These are phyloP conservation scores for Circinella umbellata DNA, from an alignment of 371 early-diverging fungal species.

Conservation along the genomic window DNA sequence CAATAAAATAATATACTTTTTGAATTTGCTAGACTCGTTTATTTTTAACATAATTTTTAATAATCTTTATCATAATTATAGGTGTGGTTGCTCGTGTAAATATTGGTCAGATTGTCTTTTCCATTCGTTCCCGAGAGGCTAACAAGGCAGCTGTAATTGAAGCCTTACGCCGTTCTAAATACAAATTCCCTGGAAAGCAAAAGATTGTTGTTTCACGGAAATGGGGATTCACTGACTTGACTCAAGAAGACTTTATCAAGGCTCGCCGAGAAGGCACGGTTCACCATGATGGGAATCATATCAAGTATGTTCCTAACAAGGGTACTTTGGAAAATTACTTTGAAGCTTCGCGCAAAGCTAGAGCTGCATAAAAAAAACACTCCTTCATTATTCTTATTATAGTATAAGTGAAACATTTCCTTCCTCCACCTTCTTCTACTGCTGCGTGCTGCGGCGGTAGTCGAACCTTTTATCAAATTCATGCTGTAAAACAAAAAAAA, in stretches of 20 bases:
- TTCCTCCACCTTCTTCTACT: too few species aligned
- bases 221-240: conserved; percentile 99
- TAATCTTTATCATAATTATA: not conserved
- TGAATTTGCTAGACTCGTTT: too few species aligned
- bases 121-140: conserved; percentile 97
- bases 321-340: conserved; percentile 81
- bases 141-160: conserved; percentile 96
- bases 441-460: conserved; percentile 7
- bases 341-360: conserved; percentile 30
- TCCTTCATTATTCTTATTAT: too few species aligned
- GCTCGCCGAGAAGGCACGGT: conserved; percentile 81
- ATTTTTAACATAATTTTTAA: not conserved
- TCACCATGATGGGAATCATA: conserved; percentile 95
- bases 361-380: conserved; percentile 11
- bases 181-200: conserved; percentile 99
- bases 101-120: conserved; percentile 98
- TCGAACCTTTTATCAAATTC: too few species aligned
- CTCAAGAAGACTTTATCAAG: conserved; percentile 90
- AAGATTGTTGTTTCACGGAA: conserved; percentile 99
- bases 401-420: too few species aligned
- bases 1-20: not conserved
- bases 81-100: conserved; percentile 99
- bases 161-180: conserved; percentile 96
- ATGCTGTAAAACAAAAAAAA: not conserved
- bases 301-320: conserved; percentile 93